Base-by-base conservation (phyloP, 2,329 filamentous ascomycete species). In the Leptosphaerulina australis region DNA sequence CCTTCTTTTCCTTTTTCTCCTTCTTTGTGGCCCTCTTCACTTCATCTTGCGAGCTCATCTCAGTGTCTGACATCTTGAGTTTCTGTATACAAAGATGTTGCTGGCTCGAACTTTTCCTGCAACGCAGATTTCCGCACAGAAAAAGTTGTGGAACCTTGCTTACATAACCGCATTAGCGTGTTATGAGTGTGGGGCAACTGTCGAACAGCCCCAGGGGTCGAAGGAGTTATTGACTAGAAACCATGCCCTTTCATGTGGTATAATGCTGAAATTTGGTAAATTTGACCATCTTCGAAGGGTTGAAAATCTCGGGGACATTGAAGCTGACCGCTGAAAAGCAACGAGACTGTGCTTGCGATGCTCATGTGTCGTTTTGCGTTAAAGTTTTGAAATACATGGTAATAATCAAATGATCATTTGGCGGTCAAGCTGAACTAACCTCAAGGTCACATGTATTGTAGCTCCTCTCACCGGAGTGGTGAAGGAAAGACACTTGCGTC, bases 1-100 rank as follows among this genome's bases (percentile, higher is more conserved):
- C 62, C 38, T 65, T 66, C 26, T 66, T 68, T 18, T 60, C 60
- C 35, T 55, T 54, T 18, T 56, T 62, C 43, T 62, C 60, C 37
- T 63, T 63, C 39, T 64, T 67, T 2, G 36, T 21, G 3, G 53
- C 40, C 10, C 31, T 25, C 30, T 50, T 37, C 12, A 41, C 45
- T 12, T 59, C 56, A 31, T 51, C 55, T 12, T 22, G 35, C 14
- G 45, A 49, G 21, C 40, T 49, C 50, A 53, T 53, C n/a, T 53
- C 50, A 20, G 36, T 31, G 35, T 50, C 50, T 49, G 50, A 53
- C 50, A 53, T 53, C 1, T 36, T 53, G 36, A 22, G 18, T 14
- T 21, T 18, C 14, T 18, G 15, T 46, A 22, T 43, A 8, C 30
- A 46, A 22, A 2, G 20, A 18, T 14, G 18, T 18, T 24, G 36